Base-by-base conservation (phyloP, 2,329 filamentous ascomycete genomes). In the Ceratocystis harringtonii region DNA sequence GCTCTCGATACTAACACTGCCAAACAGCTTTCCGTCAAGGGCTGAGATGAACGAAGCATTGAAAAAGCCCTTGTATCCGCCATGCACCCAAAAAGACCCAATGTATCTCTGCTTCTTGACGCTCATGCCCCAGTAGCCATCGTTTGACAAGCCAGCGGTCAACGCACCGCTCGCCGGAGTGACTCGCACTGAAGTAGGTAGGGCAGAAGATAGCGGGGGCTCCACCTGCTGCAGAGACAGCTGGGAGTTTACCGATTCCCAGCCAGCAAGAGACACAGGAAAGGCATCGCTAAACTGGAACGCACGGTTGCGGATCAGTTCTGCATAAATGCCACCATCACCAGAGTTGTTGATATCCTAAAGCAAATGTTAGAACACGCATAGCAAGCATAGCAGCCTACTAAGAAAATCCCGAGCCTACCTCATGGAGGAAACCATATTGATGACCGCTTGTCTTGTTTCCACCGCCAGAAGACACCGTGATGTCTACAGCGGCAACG, bases 251-350 rank as follows among this genome's bases (percentile, higher is more conserved):
- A 80, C 68, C 1, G 78, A 68, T 17, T 72, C 72, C 78, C 79
- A 82, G 17, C 73, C 76, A n/a, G 74, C 73, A 1, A 83, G 74
- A 3, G 75, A 76, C 48, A 75, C 73, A 2, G 77, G 77, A 67
- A 73, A 78, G 17, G 70, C 69, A 22, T 75, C 73, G 67, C 75
- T 78, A 64, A 75, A 76, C 72, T 90, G 87, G 70, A 90, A 89
- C 10, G 85, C 87, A 61, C 85, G 80, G 73, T 90, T 90, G 63
- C 80, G 81, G 66, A 90, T 81, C 65, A 90, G 73, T 71, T 90
- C 86, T 61, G 84, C 86, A 71, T 90, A 89, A 68, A 89, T 81
- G 4, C 86, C 87, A 25, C 87, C 86, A 71, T 90, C 87, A 1
- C 86, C 86, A 1, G 83, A 85, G 72, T 87, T 83, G 73, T 84